Percentiles rank a stretch among this genome's conserved stretches.
These are phyloP conservation scores for Wallacemonas sp. DNA, from an alignment of 208 protist species.

Conservation along the genomic window DNA sequence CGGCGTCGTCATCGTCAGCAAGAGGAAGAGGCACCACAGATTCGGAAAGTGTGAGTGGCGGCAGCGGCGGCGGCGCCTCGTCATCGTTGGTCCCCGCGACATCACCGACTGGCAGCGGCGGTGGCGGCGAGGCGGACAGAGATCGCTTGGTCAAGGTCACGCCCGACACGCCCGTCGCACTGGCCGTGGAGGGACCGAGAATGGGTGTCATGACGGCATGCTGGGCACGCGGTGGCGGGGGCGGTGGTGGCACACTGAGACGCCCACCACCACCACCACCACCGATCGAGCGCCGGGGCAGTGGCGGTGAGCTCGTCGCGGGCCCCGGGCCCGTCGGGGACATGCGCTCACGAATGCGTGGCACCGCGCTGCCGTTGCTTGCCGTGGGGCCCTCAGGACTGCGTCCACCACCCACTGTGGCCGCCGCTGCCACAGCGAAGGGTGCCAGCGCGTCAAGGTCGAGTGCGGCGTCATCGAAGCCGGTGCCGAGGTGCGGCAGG, in stretches of 20 bases:
- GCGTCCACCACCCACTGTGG: too few relatives aligned
- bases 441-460: neutral
- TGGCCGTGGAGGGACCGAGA: neutral
- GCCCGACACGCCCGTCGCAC: neutral
- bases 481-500: neutral
- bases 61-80: neutral
- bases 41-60: neutral
- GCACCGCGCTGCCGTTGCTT: neutral
- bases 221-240: conserved; percentile 1
- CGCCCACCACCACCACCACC: too few relatives aligned
- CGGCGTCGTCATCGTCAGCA: neutral
- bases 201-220: conserved; percentile 5
- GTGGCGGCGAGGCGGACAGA: neutral
- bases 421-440: neutral
- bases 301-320: neutral
- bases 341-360: neutral
- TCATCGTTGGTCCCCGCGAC: too few relatives aligned
- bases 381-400: too few relatives aligned
- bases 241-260: neutral
- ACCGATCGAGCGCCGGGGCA: neutral
- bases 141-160: neutral
- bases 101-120: neutral
- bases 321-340: neutral
- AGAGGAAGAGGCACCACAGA: conserved; percentile 1
- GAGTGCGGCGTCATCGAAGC: neutral